Evolutionary conservation across 108 stramenopile genomes (phyloP), one percentile per base, ranked within the genome.

Genomic region (Nitzschia inconspicua): DNA sequence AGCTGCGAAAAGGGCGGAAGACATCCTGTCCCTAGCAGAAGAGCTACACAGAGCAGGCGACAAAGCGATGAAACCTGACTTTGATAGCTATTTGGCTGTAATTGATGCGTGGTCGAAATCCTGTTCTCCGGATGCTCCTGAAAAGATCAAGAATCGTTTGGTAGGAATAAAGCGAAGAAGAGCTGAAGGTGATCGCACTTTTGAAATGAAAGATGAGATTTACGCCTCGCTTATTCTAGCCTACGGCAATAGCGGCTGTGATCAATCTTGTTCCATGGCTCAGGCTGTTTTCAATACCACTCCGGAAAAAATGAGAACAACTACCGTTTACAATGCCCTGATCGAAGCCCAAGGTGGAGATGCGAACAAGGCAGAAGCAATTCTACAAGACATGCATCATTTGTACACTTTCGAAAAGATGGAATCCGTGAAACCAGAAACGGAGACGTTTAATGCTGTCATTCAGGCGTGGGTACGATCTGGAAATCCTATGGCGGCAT

Each of bases 101-200:
- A 63, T 70, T 39, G 30, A 9, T 18, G 69, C 69, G 20, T 73
- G 64, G 72, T 44, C 72, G 14, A 54, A 53, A 23, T 73, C 72
- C 9, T n/a, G 28, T 11, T 11, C 24, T 3, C 11, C 47, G 2
- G 65, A 73, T 36, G 65, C 64, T 30, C 58, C 65, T 29, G 59
- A 66, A 4, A 44, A 40, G 3, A 65, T 66, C 22, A 44, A 52
- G 40, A 34, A 14, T 11, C 58, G 42, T 48, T 26, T 73, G 13
- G 25, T 36, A n/a, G 63, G 28, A 19, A 52, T 70, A 24, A 32
- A 70, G 27, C 4, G 47, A 11, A 19, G 69, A 55, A 31, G 27
- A 27, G 41, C 28, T 26, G 27, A 34, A 18, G 61, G 69, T 3
- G 60, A 70, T 14, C 49, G 41, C 11, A 31, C 36, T 6, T 55